Conservation (phyloP, 163 green algal species). For the Scenedesmus sp. region DNA sequence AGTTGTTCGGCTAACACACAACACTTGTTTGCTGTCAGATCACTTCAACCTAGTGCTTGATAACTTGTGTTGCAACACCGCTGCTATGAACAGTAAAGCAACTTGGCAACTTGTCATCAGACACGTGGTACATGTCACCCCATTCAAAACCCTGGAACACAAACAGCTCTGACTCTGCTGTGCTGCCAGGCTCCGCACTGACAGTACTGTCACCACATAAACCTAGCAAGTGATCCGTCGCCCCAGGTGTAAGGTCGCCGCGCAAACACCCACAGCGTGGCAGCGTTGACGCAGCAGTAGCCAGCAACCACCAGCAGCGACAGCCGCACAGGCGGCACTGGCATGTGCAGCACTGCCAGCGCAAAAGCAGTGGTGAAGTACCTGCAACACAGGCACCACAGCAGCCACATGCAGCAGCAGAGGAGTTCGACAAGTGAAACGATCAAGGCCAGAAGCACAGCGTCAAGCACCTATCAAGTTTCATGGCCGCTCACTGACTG, state of each 20-base stretch:
- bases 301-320: slow-evolving; percentile 22
- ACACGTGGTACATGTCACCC: too few relatives aligned
- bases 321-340: background rate
- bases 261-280: slow-evolving; percentile 79
- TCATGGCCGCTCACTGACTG: background rate
- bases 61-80: too few relatives aligned
- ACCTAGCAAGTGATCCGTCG: slow-evolving; percentile 80
- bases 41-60: too few relatives aligned
- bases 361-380: slow-evolving; percentile 85
- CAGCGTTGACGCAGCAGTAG: slow-evolving; percentile 68
- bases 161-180: too few relatives aligned
- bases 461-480: too few relatives aligned
- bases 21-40: too few relatives aligned
- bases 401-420: background rate
- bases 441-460: too few relatives aligned
- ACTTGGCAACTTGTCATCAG: too few relatives aligned
- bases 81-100: too few relatives aligned
- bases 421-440: background rate
- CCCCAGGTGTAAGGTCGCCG: slow-evolving; percentile 72
- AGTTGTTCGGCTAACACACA: too few relatives aligned
- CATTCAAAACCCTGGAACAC: background rate
- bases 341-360: slow-evolving; percentile 73
- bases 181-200: too few relatives aligned
- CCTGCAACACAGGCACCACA: slow-evolving; percentile 57
- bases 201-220: slow-evolving; percentile 83